Evolutionary conservation across 164 flowering plant species (phyloP), one percentile per base, ranked within the genome.

Genomic region (Nelumbo lutea): DNA sequence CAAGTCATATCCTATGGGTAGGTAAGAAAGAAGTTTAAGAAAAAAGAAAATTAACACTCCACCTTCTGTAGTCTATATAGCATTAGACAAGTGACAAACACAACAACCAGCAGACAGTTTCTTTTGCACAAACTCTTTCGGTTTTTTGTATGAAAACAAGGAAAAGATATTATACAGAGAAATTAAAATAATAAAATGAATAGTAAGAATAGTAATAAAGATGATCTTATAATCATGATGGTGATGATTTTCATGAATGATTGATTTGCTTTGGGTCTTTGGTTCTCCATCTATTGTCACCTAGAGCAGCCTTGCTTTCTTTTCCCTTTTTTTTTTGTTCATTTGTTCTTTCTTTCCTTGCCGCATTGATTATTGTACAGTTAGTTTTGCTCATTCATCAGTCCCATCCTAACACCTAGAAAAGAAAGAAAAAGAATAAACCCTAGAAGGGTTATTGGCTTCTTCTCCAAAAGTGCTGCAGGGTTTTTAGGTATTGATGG

Each of bases 241-340:
- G 81, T 83, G 87, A 79, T 88, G 88, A 85, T 88, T 86, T 86
- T 84, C 77, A 88, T 85, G 90, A 79, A 79, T 68, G 70, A 11
- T 62, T 62, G 48, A 40, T 79, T 83, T 75, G 76, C 75, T 81
- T 79, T 79, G 71, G 77, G 77, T 68, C 74, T 74, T 53, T 53
- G 57, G 57, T 53, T 53, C 57, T 53, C 57, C 57, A 11, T 11
- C 57, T 75, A 71, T 58, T 69, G 80, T 83, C 88, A 83, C 78
- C 69, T 72, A 79, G 42, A 72, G 78, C 86, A 82, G 86, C 86
- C 81, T 86, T 86, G 72, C 43, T 61, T 72, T 57, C 52, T 65
- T 53, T 63, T 45, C n/a, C 59, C 57, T 73, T 59, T 11, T 57
- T 69, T 53, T 70, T 41, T 58, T 50, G 61, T 62, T 67, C 14